Conservation (phyloP, 768 basidiomycete species). For the Tulasnella sp. region DNA sequence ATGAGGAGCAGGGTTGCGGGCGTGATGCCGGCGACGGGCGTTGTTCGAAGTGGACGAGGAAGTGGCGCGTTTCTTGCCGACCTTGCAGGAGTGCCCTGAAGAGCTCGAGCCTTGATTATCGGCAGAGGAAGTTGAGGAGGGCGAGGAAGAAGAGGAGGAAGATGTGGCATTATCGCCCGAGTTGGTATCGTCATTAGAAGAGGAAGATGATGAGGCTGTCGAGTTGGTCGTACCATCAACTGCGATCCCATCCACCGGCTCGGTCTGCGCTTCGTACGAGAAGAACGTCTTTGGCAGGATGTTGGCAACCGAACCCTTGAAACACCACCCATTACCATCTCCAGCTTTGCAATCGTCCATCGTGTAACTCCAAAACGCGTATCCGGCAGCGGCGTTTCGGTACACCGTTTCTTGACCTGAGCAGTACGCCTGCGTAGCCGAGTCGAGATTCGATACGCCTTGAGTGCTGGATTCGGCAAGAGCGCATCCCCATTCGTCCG, state of each 20-base stretch:
- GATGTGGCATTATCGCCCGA: neutral
- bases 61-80: neutral
- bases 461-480: conserved; percentile 50
- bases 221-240: conserved; percentile 28
- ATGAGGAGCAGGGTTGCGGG: neutral
- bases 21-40: conserved; percentile 21
- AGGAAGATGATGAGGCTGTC: conserved; percentile 32
- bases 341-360: conserved; percentile 60
- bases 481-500: conserved; percentile 55
- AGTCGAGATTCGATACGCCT: conserved; percentile 45
- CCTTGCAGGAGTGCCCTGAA: conserved; percentile 12
- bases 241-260: conserved; percentile 16
- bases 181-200: conserved; percentile 15
- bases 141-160: neutral
- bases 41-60: neutral
- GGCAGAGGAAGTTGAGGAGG: neutral
- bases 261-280: conserved; percentile 44
- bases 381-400: conserved; percentile 54
- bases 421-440: conserved; percentile 53
- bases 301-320: conserved; percentile 56
- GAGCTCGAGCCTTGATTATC: neutral
- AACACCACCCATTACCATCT: conserved; percentile 65
- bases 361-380: conserved; percentile 62
- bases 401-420: conserved; percentile 58
- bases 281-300: conserved; percentile 58